Evolutionary conservation across 2,329 filamentous ascomycete species (phyloP).

Genomic region (Trichoderma brevicompactum): DNA sequence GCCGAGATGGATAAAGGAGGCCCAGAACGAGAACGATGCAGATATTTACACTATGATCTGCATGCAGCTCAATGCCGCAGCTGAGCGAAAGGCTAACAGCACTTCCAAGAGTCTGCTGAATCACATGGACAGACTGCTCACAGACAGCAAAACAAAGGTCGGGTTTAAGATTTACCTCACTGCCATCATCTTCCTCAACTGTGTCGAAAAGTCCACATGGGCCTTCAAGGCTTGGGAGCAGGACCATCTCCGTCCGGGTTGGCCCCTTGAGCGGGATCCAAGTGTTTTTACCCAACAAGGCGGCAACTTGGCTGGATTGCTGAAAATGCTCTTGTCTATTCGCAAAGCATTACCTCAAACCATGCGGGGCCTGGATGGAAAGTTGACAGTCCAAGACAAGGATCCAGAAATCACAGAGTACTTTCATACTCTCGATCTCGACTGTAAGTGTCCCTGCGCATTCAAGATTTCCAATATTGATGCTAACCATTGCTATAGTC

Average conservation of each 20-base stretch:
- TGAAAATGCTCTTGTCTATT: slow-evolving; percentile 66
- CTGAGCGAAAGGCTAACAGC: slow-evolving; percentile 64
- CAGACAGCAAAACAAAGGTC: slow-evolving; percentile 63
- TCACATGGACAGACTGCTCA: slow-evolving; percentile 63
- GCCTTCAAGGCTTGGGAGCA: slow-evolving; percentile 71
- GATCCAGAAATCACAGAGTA: slow-evolving; percentile 54
- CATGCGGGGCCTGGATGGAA: slow-evolving; percentile 51
- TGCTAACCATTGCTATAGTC: slow-evolving; percentile 33
- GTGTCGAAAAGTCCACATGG: slow-evolving; percentile 70
- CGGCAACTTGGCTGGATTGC: slow-evolving; percentile 59
- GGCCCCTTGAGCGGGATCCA: slow-evolving; percentile 64
- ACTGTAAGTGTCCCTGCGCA: slow-evolving; percentile 53
- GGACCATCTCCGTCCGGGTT: slow-evolving; percentile 60
- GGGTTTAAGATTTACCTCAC: slow-evolving; percentile 66
- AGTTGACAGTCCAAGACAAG: slow-evolving; percentile 53
- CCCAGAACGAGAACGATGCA: slow-evolving; percentile 52
- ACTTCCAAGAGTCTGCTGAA: slow-evolving; percentile 63
- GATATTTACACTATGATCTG: slow-evolving; percentile 65
- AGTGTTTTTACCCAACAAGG: slow-evolving; percentile 62
- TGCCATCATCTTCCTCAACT: slow-evolving; percentile 66
- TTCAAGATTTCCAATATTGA: background rate
- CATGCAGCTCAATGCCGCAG: slow-evolving; percentile 66
- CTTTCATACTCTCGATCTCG: slow-evolving; percentile 60
- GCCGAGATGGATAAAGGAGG: slow-evolving; percentile 55
- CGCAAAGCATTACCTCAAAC: slow-evolving; percentile 63